Base-by-base conservation (phyloP, 1,139 yeast genomes). In the Oligophagozyma castellii region DNA sequence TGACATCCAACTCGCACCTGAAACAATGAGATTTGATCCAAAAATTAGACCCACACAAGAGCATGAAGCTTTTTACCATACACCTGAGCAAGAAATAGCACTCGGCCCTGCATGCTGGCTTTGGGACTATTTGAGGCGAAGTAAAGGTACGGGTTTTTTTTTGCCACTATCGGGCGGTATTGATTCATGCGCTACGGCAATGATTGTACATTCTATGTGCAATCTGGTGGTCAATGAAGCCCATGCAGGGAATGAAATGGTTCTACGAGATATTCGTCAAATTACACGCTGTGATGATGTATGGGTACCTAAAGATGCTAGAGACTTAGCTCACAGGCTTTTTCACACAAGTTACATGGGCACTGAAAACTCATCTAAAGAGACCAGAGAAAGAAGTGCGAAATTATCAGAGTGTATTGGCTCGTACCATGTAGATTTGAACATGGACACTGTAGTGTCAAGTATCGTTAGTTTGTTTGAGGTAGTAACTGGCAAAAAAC, bases 81-180 rank as follows among this genome's bases (percentile, higher is more conserved):
- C 62, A 3, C 95, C 96, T 2, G 93, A 84, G 47, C 95, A 89
- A 53, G 99, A 89, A 55, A 86, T 89, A 38, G 96, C 98, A 0
- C 61, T 80, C 29, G 98, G 98, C 0, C 99, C 98, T 1, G 98
- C 99, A 0, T 89, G 98, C 53, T 89, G 99, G 99, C 56, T 89
- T 39, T 89, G 99, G 99, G 99, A 89, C 53, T 89, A 89, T 49
- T 64, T 89, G 37, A 67, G 99, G 50, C 70, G 98, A 41, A 81
- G 93, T 39, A 70, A 70, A 40, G 78, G 89, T 34, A 84, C 86
- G 1, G 99, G 99, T 0, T 89, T 67, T 51, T 92, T 89, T 55
- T 62, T 89, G 28, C 96, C 99, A 0, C 62, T 89, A 29, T 78
- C 93, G 52, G 99, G 99, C 13, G 99, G 99, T 28, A 86, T 92